Percentiles rank a stretch among this genome's conserved stretches.
Evolutionary conservation across 176 grass and related monocot species (phyloP).

Genomic region (Bothriochloa decipiens): DNA sequence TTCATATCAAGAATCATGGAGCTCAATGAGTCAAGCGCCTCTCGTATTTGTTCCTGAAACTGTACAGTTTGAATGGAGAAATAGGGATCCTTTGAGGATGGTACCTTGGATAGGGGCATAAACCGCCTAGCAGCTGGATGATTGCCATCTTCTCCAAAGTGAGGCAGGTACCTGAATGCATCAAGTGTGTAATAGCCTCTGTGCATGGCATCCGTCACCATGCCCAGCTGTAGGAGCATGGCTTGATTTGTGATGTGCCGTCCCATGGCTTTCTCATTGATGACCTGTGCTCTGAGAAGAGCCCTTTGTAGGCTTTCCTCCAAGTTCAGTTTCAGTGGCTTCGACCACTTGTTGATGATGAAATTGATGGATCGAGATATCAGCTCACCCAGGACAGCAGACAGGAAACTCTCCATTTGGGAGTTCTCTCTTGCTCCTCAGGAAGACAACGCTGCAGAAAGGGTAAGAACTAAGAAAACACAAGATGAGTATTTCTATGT

Average conservation of each 20-base stretch:
- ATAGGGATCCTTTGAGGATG: not conserved
- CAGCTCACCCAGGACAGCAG: not conserved
- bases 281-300: not conserved
- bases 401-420: not conserved
- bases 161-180: slow-evolving; percentile 1
- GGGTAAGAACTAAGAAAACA: not conserved
- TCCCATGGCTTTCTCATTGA: not conserved
- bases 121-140: not conserved
- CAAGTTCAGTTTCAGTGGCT: not conserved
- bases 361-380: not conserved
- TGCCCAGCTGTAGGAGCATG: not conserved
- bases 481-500: not conserved
- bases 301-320: not conserved
- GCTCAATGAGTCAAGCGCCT: not conserved
- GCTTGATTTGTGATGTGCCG: slow-evolving; percentile 26
- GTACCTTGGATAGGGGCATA: not conserved
- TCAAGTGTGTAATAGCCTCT: slow-evolving; percentile 19
- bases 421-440: not conserved
- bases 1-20: not conserved
- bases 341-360: too few relatives aligned
- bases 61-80: not conserved
- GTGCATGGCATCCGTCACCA: slow-evolving; percentile 11
- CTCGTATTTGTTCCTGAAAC: not conserved
- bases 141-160: not conserved
- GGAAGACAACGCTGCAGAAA: not conserved